Base-by-base conservation (phyloP, 352 stramenopile genomes). In the Globisporangium echinulatum region DNA sequence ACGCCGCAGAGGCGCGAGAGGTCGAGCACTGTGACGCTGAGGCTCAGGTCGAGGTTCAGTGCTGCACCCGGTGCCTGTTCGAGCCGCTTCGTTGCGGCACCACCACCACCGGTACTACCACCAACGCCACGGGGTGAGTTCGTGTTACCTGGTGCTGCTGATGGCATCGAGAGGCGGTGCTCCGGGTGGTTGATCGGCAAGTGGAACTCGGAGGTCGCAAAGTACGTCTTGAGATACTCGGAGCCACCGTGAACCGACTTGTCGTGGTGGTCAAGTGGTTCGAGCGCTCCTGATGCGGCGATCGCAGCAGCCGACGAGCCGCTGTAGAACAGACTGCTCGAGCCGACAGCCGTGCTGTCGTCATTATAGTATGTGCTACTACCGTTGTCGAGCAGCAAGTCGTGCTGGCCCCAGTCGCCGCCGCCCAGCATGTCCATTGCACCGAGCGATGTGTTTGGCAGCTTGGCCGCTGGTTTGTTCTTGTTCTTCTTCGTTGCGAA, bases 401-500 rank as follows among this genome's bases (percentile, higher is more conserved):
- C 54, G 40, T 70, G 61, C 50, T 72, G 64, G n/a, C 72, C 72
- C 76, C 76, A 86, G 47, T 87, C 77, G 40, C 40, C 40, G 40
- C 40, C 40, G 52, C 67, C 77, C 7, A 62, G 55, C 64, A 87
- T 61, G 10, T 85, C 74, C 68, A 87, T 82, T 37, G 70, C 62
- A n/a, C 73, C 72, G 36, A 82, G 64, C 4, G 70, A 51, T 5
- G 62, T 10, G 17, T 72, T 79, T 14, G 87, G 56, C 43, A 84
- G 54, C 56, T 86, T 84, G 36, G 82, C 70, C 36, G 81, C 70
- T 4, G 78, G 68, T 15, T 68, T 64, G 50, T 89, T 89, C 63
- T 87, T 89, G 68, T 83, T 88, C 66, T 90, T 92, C 69, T 85
- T 90, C 47, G 78, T 90, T 25, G 75, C 78, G 47, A 90, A 90